Conservation (phyloP, 495 filamentous ascomycete genomes). For the Neurospora cerealis region DNA sequence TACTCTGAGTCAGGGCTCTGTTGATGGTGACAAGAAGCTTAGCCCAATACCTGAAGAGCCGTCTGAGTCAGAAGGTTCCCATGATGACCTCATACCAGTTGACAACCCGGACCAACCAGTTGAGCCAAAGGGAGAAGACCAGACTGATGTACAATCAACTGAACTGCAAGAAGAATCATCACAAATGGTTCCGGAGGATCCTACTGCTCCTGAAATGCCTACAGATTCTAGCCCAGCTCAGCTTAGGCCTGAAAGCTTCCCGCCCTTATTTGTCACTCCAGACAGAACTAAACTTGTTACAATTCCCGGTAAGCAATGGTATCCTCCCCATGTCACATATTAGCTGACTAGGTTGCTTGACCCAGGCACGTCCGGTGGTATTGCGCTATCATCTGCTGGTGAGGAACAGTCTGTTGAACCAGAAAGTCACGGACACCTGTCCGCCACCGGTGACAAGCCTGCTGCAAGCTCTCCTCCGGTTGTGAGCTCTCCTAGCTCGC, state of each 20-base stretch:
- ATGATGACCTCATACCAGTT: background rate
- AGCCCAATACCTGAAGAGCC: background rate
- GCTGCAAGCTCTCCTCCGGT: slow-evolving; percentile 35
- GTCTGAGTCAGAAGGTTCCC: background rate
- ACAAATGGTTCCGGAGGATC: background rate
- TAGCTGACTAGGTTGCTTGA: background rate
- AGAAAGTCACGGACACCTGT: slow-evolving; percentile 31
- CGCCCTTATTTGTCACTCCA: background rate
- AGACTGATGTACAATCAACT: background rate
- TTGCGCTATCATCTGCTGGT: background rate
- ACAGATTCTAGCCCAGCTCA: background rate
- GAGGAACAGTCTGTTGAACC: background rate
- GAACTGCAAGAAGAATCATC: background rate
- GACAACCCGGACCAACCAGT: background rate
- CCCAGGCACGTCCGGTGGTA: background rate
- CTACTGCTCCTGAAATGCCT: background rate
- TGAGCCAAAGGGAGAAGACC: background rate
- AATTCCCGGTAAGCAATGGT: background rate
- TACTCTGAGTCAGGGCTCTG: background rate
- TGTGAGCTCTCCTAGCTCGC: slow-evolving; percentile 25
- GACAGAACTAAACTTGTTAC: background rate
- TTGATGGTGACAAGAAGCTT: background rate
- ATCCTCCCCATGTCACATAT: background rate
- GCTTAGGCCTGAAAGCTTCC: background rate
- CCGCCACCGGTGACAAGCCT: slow-evolving; percentile 64